phyloP scores from a whole-genome alignment of 2,329 filamentous ascomycete genomes.

The Lachnellula cervina region DNA sequence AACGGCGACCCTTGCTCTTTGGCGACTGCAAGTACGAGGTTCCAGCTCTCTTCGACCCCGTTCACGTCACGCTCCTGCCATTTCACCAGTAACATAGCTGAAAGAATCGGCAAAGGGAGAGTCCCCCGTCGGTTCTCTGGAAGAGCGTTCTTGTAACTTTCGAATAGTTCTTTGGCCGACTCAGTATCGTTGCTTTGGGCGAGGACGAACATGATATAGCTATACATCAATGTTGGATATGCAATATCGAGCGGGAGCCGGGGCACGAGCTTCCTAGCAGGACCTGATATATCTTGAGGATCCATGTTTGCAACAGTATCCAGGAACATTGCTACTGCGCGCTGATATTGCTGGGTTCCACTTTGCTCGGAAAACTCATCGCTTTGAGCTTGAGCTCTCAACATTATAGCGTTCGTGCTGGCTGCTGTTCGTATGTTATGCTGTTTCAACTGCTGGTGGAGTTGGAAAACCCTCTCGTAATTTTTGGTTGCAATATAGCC shows the following conservation, averaged over 20 bases:
- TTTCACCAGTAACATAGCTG: slow-evolving; percentile 64
- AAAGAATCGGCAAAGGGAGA: slow-evolving; percentile 52
- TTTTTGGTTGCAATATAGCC: slow-evolving; percentile 39
- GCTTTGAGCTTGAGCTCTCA: slow-evolving; percentile 30
- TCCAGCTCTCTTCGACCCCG: slow-evolving; percentile 63
- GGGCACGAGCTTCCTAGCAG: slow-evolving; percentile 21
- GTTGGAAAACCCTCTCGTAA: slow-evolving; percentile 43
- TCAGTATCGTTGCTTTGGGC: slow-evolving; percentile 40
- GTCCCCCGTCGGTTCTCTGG: slow-evolving; percentile 32
- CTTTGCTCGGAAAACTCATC: slow-evolving; percentile 18
- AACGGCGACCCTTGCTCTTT: slow-evolving; percentile 38
- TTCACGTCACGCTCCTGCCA: slow-evolving; percentile 52
- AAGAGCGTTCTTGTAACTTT: slow-evolving; percentile 45
- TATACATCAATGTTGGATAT: slow-evolving; percentile 40
- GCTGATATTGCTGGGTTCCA: slow-evolving; percentile 20
- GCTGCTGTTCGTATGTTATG: slow-evolving; percentile 36
- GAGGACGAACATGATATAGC: slow-evolving; percentile 52
- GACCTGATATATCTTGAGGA: slow-evolving; percentile 23
- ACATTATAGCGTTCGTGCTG: slow-evolving; percentile 39
- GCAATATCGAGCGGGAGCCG: slow-evolving; percentile 23
- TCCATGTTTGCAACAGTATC: slow-evolving; percentile 20
- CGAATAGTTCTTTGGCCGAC: slow-evolving; percentile 50
- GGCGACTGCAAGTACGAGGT: slow-evolving; percentile 51
- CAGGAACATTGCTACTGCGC: slow-evolving; percentile 25
- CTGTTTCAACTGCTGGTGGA: slow-evolving; percentile 41